phyloP scores from a whole-genome alignment of 345 rosid genomes.

The Citrus hindsii region DNA sequence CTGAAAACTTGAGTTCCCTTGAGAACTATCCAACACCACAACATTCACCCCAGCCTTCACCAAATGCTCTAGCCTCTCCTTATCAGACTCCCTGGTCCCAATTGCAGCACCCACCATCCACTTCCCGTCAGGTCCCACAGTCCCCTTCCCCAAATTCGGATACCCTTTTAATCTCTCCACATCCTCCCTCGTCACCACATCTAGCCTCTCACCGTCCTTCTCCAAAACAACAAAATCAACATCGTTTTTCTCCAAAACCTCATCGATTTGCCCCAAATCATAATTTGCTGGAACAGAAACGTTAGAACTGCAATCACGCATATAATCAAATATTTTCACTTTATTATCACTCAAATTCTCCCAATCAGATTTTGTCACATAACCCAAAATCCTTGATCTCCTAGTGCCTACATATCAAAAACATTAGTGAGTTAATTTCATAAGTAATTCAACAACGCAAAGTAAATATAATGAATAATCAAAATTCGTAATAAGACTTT shows the following conservation, averaged over 20 bases:
- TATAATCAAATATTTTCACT: constrained; percentile 51
- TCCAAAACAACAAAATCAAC: constrained; percentile 54
- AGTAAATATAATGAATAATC: neutral
- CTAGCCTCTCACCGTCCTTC: constrained; percentile 59
- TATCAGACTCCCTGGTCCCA: constrained; percentile 79
- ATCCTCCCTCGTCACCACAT: constrained; percentile 63
- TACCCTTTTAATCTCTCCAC: constrained; percentile 67
- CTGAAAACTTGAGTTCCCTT: constrained; percentile 86
- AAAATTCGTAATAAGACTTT: too few species aligned
- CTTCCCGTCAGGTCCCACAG: constrained; percentile 66
- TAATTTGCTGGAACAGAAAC: constrained; percentile 49
- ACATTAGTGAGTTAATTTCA: neutral
- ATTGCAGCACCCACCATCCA: constrained; percentile 95
- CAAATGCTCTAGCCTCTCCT: constrained; percentile 73
- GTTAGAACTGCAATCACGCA: constrained; percentile 40
- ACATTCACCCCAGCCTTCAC: constrained; percentile 69
- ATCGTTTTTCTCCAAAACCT: constrained; percentile 37
- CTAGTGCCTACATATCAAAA: constrained; percentile 32
- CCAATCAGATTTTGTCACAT: constrained; percentile 60
- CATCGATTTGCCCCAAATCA: constrained; percentile 52
- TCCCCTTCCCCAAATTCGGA: constrained; percentile 65
- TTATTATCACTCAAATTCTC: constrained; percentile 42
- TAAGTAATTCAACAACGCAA: neutral
- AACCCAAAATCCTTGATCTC: constrained; percentile 53
- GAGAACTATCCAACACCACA: constrained; percentile 85